Evolutionary conservation across 2,329 filamentous ascomycete genomes (phyloP), one percentile per base, ranked within the genome.

Genomic region (Gaeumannomyces tritici): DNA sequence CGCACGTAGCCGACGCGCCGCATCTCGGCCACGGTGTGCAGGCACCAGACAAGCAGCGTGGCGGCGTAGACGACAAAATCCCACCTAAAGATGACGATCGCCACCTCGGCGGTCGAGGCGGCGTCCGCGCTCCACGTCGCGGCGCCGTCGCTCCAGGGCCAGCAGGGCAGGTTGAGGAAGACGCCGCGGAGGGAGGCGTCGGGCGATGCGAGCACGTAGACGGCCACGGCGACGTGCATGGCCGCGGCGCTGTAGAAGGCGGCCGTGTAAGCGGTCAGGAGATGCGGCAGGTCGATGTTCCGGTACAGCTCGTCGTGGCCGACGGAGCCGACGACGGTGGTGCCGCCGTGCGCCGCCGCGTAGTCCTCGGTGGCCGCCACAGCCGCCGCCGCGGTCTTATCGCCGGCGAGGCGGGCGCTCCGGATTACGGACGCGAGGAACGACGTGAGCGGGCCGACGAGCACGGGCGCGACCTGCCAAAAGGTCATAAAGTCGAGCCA

Each of bases 381-480:
- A n/a, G 42, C 42, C 6, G 18, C 42, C 42, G 18, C 8, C 42
- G 18, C 2, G 18, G n/a, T n/a, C n/a, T n/a, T n/a, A n/a, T n/a
- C n/a, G n/a, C n/a, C n/a, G 35, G 3, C 18, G 3, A 15, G 35
- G 13, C 35, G 35, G 35, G 13, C 13, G 35, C 13, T 21, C 13
- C 35, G 35, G 35, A 42, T 42, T 12, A 42, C 13, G 18, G 42
- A 51, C 18, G 42, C 42, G 47, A 59, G 31, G 28, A 26, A 13
- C 13, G 47, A 11, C 28, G 28, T 33, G 21, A 24, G 18, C 11
- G 28, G 56, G 56, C 21, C 27, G 27, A 66, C 64, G 15, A 65
- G 61, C 56, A 66, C 47, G 24, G 66, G 64, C 15, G 60, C 59
- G 24, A 59, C 26, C 61, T 66, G 64, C 65, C 65, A 67, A 28